Evolutionary conservation across 495 filamentous ascomycete genomes (phyloP).

Genomic region (Trichoderma reesei): DNA sequence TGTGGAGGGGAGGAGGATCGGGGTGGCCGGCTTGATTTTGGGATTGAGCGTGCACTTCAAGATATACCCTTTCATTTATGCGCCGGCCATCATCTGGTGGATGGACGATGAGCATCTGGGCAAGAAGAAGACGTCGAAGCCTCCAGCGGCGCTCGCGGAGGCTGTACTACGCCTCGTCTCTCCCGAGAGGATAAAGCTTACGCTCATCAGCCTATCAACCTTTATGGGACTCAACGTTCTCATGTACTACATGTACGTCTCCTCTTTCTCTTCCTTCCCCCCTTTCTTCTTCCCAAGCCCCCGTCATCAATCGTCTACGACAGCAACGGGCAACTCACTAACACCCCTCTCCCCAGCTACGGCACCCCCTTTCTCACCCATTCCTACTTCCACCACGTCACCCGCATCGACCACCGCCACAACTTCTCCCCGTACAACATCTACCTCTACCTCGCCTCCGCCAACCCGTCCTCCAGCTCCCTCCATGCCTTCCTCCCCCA

Average conservation of each 20-base stretch:
- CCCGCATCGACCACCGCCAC: conserved; percentile 90
- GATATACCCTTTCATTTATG: conserved; percentile 97
- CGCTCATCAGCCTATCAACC: conserved; percentile 53
- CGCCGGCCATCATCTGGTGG: conserved; percentile 76
- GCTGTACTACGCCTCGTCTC: conserved; percentile 48
- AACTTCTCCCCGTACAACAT: conserved; percentile 97
- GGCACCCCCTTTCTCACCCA: conserved; percentile 70
- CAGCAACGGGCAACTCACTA: not conserved
- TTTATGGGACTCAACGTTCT: conserved; percentile 60
- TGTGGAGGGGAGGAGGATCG: conserved; percentile 45
- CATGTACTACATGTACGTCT: conserved; percentile 64
- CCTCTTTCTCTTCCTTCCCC: not conserved
- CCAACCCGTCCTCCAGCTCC: conserved; percentile 27
- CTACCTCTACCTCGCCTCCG: conserved; percentile 74
- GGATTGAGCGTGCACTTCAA: conserved; percentile 91
- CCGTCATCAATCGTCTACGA: not conserved
- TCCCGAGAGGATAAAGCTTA: conserved; percentile 48
- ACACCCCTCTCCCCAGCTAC: conserved; percentile 37
- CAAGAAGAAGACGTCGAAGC: not conserved
- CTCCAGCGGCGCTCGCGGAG: conserved; percentile 12
- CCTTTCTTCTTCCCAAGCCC: not conserved
- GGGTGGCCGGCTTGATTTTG: conserved; percentile 63
- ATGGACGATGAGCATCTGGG: conserved; percentile 49
- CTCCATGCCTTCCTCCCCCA: conserved; percentile 75
- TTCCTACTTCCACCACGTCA: conserved; percentile 86